These are phyloP conservation scores for Blastocystis sp. DNA, from an alignment of 352 stramenopile genomes.

Conservation along the genomic window DNA sequence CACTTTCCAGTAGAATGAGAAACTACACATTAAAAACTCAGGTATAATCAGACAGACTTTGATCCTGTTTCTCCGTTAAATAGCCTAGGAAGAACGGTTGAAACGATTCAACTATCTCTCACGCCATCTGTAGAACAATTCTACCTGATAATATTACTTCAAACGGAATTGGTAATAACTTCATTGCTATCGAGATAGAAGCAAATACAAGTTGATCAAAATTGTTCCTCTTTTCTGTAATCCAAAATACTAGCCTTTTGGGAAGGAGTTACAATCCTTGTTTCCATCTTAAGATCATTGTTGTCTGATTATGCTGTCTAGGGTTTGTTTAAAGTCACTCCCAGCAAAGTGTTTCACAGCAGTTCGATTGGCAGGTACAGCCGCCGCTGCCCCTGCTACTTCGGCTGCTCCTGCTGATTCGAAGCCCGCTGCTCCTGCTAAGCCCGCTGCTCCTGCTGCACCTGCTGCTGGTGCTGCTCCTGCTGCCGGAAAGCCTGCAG, in stretches of 20 bases:
- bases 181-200: conserved; percentile 1
- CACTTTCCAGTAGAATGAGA: conserved; percentile 44
- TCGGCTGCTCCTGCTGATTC: not conserved
- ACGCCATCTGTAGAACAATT: not conserved
- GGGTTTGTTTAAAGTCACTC: not conserved
- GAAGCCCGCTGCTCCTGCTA: conserved; percentile 42
- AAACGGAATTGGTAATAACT: conserved; percentile 44
- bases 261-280: not conserved
- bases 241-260: not conserved
- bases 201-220: not conserved
- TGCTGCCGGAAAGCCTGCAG: conserved; percentile 3
- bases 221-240: not conserved
- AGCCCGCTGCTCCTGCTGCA: not conserved
- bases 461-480: not conserved
- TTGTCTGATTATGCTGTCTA: conserved; percentile 22
- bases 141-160: not conserved
- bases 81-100: conserved; percentile 30
- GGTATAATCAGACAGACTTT: not conserved
- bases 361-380: conserved; percentile 11
- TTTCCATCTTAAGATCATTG: conserved; percentile 37
- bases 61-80: conserved; percentile 42
- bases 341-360: not conserved
- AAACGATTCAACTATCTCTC: conserved; percentile 29
- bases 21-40: not conserved
- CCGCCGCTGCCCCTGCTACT: conserved; percentile 3